Conservation (phyloP, 306 rosid species). For the Gastrolobium bilobum region DNA sequence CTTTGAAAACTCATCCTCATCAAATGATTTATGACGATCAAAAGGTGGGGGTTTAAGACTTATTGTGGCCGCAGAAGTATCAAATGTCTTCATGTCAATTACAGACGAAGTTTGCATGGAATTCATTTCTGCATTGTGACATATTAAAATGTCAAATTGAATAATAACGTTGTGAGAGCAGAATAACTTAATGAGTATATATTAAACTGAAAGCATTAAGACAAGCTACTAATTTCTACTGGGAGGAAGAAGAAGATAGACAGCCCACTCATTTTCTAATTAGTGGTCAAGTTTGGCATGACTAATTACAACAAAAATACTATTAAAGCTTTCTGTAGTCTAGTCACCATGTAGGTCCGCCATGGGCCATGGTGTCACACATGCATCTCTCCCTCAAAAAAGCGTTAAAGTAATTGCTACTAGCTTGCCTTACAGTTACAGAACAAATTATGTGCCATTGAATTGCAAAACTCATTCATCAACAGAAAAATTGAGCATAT, state of each 20-base stretch:
- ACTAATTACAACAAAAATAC: slow-evolving; percentile 6
- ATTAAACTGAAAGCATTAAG: slow-evolving; percentile 29
- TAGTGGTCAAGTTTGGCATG: background rate
- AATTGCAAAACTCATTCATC: slow-evolving; percentile 1
- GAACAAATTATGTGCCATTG: slow-evolving; percentile 3
- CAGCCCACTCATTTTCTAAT: slow-evolving; percentile 28
- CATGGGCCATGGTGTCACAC: slow-evolving; percentile 5
- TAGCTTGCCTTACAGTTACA: background rate
- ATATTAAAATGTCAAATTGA: slow-evolving; percentile 31
- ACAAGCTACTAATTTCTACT: background rate
- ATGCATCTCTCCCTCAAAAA: background rate
- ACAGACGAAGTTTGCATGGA: slow-evolving; percentile 64
- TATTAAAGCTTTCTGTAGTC: background rate
- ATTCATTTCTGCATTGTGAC: slow-evolving; percentile 75
- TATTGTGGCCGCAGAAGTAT: slow-evolving; percentile 59
- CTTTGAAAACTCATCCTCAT: slow-evolving; percentile 72
- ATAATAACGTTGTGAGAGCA: background rate
- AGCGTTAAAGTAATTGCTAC: slow-evolving; percentile 29
- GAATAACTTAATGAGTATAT: slow-evolving; percentile 9
- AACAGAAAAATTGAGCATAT: slow-evolving; percentile 14
- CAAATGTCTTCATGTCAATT: slow-evolving; percentile 72
- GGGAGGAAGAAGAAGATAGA: background rate
- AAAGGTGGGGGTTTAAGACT: slow-evolving; percentile 96
- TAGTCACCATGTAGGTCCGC: slow-evolving; percentile 10
- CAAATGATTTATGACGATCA: slow-evolving; percentile 86